Base-by-base conservation (phyloP, 2,329 filamentous ascomycete genomes). In the Clonostachys byssicola region DNA sequence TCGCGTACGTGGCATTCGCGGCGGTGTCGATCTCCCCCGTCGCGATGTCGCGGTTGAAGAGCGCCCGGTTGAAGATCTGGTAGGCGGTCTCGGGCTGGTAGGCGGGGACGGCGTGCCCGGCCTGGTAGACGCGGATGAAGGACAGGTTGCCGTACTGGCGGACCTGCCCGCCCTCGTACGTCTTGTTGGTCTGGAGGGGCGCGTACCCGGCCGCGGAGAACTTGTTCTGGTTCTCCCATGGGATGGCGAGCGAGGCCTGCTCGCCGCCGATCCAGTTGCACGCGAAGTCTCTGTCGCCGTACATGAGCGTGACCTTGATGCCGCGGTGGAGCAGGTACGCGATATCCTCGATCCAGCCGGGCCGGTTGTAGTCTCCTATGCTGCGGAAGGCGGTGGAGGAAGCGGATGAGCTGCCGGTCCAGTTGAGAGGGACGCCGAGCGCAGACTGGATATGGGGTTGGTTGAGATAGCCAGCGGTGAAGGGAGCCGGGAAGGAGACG, bases 201-300 rank as follows among this genome's bases (percentile, higher is more conserved):
- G 77, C 73, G 57, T 88, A 89, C 1, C 83, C 84, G 0, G 85
- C 80, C 0, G 65, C 58, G 9, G 49, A 56, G 53, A 81, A 81
- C 4, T 65, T 59, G 1, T 62, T 49, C 8, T 66, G 58, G 3
- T 63, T 67, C 2, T 60, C 49, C 55, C 70, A 80, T 12, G 66
- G 60, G 20, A 81, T 62, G 0, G 66, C 64, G 34, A 80, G 66
- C 2, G 74, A 71, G 2, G 70, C 71, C 12, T 60, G 65, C 6
- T 74, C 78, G 35, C 88, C 89, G n/a, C 89, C 89, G 53, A 85
- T 71, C 66, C 85, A 85, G 60, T 84, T 84, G 62, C 80, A 85
- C 50, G 81, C 75, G 57, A 80, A 84, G 61, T 85, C 81, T 50
- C 78, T 66, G 56, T 84, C 80, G 23, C 80, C 75, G 61, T 89